Percentiles rank a stretch among this genome's conserved stretches.
Evolutionary conservation across 208 protist species (phyloP).

Genomic region (Leishmania amazonensis): DNA sequence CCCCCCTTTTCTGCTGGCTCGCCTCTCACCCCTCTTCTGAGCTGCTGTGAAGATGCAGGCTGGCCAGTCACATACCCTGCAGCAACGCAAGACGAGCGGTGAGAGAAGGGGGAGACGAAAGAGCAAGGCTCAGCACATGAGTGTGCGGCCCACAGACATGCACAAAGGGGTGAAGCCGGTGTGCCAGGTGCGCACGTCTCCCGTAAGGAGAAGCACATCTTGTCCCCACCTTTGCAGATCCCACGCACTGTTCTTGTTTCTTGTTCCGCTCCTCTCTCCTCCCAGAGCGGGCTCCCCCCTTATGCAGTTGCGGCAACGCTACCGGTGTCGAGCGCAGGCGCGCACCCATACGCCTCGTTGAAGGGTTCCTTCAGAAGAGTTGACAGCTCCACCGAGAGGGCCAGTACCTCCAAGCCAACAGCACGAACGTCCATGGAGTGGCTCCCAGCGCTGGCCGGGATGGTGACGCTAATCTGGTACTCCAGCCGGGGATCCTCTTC

Average conservation of each 20-base stretch:
- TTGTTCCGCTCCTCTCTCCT: not conserved
- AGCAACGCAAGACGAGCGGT: not conserved
- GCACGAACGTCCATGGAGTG: constrained; percentile 68
- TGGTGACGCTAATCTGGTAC: constrained; percentile 63
- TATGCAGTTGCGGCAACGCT: not conserved
- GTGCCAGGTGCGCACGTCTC: not conserved
- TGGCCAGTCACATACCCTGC: not conserved
- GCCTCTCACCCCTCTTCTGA: not conserved
- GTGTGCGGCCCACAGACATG: not conserved
- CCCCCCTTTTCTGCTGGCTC: not conserved
- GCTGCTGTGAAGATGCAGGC: not conserved
- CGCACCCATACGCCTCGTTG: constrained; percentile 55
- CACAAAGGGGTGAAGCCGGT: not conserved
- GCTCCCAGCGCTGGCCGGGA: constrained; percentile 59
- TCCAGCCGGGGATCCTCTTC: constrained; percentile 88
- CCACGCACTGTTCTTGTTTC: not conserved
- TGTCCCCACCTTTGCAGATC: not conserved
- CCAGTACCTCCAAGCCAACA: constrained; percentile 68
- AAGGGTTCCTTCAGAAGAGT: constrained; percentile 53
- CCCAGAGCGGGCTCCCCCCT: too few species aligned
- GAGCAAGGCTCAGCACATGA: not conserved
- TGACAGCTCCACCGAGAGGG: constrained; percentile 52
- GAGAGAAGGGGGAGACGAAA: not conserved
- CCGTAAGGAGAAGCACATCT: not conserved
- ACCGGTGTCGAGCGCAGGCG: not conserved